These are phyloP conservation scores for Coffea eugenioides DNA, from an alignment of 257 asterid genomes.

Conservation along the genomic window DNA sequence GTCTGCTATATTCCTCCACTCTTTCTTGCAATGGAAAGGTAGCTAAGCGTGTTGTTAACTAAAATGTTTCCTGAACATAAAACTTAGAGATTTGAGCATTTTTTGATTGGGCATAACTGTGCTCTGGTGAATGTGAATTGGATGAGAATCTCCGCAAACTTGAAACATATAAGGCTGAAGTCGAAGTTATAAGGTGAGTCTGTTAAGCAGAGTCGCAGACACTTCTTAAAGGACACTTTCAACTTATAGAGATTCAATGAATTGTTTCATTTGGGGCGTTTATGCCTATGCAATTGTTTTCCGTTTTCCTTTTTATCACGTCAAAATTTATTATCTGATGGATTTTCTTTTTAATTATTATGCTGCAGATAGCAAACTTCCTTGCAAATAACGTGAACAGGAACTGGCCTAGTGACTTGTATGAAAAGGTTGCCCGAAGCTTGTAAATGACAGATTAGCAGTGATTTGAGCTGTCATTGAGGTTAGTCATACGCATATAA, in stretches of 20 bases:
- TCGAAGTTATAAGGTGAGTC: not conserved
- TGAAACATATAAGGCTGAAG: not conserved
- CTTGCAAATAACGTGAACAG: constrained; percentile 77
- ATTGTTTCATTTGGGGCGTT: not conserved
- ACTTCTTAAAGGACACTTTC: not conserved
- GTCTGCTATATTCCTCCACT: not conserved
- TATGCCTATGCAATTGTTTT: not conserved
- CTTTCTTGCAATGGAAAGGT: not conserved
- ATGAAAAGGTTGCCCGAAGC: constrained; percentile 83
- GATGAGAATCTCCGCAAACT: not conserved
- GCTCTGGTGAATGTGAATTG: not conserved
- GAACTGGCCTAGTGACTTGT: constrained; percentile 94
- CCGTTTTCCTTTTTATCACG: not conserved
- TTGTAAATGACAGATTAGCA: constrained; percentile 33
- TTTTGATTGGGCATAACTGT: not conserved
- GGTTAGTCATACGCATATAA: not conserved
- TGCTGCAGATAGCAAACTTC: constrained; percentile 83
- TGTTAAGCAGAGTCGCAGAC: not conserved
- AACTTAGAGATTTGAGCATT: not conserved
- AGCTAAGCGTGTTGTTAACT: not conserved
- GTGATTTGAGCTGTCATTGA: not conserved
- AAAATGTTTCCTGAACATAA: not conserved
- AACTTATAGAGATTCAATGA: not conserved
- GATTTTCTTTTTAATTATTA: not conserved
- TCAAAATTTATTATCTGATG: not conserved